Base-by-base conservation (phyloP, 345 rosid species). In the Lepidium didymum region DNA sequence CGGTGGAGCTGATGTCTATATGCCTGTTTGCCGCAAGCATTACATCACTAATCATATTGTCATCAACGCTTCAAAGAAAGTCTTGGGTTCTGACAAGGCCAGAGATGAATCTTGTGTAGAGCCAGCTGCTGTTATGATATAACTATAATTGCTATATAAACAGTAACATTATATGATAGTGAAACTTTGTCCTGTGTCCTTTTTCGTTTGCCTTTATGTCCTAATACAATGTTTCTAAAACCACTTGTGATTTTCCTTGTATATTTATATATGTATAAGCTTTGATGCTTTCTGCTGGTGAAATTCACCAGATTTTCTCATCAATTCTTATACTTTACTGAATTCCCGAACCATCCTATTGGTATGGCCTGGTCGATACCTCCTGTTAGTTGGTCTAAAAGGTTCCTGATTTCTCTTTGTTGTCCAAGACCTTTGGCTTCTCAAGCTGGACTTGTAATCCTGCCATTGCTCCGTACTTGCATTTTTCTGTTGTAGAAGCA, bases 21-120 rank as follows among this genome's bases (percentile, higher is more conserved):
- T 91, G 97, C 99, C 92, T 0, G 91, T 86, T 16, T 93, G 98
- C 75, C 92, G 96, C 7, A 86, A 81, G 46, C 98, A 88, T 70
- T 88, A 91, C 35, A 74, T 85, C 12, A 70, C 64, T 42, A 81
- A 88, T 4, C 85, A 87, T 51, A 70, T 67, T 9, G 87, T 73
- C 33, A 61, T 66, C 29, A 78, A 77, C 60, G 74, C 84, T 12
- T 74, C 82, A 5, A 81, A 49, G 67, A 69, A 38, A 38, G 77
- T 56, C 6, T 29, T 67, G 57, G 79, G 78, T 55, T 56, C 82
- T 46, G 68, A 38, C 10, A 77, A 76, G 63, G 62, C 61, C 51
- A 74, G 54, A 52, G 27, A 43, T 7, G 79, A 73, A 51, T 55
- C 77, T 25, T 27, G 37, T 29, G 19, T 57, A 55, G 82, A 81